Percentiles rank a stretch among this genome's conserved stretches.
Evolutionary conservation across 306 rosid genomes (phyloP).

Genomic region (Vigna unguiculata): DNA sequence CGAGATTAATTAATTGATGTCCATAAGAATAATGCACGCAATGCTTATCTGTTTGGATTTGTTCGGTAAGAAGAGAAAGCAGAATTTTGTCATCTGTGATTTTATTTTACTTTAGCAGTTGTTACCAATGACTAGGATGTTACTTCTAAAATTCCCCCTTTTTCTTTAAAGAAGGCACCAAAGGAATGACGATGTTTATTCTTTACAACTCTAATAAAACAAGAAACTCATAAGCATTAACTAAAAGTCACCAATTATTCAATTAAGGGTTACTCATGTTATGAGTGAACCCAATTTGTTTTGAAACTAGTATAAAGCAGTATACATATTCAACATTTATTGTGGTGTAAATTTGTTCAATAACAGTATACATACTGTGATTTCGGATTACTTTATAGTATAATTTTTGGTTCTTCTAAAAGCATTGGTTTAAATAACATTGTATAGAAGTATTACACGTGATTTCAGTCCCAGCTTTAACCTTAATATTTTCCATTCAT

Average conservation of each 20-base stretch:
- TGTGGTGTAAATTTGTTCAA: too few species aligned
- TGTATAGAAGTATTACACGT: background rate
- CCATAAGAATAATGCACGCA: background rate
- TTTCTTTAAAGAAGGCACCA: too few species aligned
- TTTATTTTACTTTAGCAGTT: background rate
- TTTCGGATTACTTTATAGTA: too few species aligned
- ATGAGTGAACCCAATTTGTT: background rate
- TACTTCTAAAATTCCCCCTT: background rate
- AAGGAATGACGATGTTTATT: background rate
- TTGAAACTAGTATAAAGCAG: background rate
- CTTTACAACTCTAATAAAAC: background rate
- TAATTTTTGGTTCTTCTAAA: background rate
- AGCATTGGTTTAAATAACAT: background rate
- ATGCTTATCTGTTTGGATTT: constrained; percentile 30
- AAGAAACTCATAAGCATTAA: background rate
- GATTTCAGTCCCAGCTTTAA: background rate
- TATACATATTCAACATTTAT: background rate
- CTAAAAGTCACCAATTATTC: background rate
- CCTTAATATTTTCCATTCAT: background rate
- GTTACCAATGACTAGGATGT: background rate
- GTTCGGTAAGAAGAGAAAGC: background rate
- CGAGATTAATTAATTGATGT: background rate
- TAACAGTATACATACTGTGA: background rate
- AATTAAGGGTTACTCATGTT: background rate
- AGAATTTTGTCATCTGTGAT: background rate